Evolutionary conservation across 306 rosid species (phyloP), one percentile per base, ranked within the genome.

Genomic region (Vachellia pachyceras): DNA sequence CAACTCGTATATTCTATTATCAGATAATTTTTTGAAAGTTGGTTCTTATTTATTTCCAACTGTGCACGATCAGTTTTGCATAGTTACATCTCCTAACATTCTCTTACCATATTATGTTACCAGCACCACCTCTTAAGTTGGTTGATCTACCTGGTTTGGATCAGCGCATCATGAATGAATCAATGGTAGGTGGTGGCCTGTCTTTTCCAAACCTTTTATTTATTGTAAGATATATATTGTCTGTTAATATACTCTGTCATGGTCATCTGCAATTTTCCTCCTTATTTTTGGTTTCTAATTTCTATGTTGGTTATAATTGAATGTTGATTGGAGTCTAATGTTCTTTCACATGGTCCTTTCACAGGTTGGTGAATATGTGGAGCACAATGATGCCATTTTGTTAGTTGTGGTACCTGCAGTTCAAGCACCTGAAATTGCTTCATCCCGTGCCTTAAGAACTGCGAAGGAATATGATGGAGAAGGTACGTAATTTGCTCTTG

Each of bases 81-180:
- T 63, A 15, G 33, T 71, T 63, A 69, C 39, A 37, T 7, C 45
- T 37, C 45, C 49, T 77, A 65, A 79, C 77, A 68, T 86, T 77
- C 61, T 58, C 63, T 77, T 9, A 61, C 73, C 73, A 52, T 77
- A 37, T 88, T 82, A 15, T 77, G 69, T 69, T 75, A 79, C 25
- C 98, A 93, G 98, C 97, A 45, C 99, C 99, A 39, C 86, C 99
- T 65, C 87, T 95, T 73, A 95, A 91, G 81, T 91, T 95, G 90
- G 78, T 95, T 82, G 99, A 95, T 88, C 87, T 95, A 80, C 99
- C 98, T 64, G 98, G 99, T 77, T 82, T 95, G 82, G 99, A 93
- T 91, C 98, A 93, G 80, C 93, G 94, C 84, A 88, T 80, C 67
- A 80, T 85, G 86, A 97, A 91, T 88, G 99, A 92, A 17, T 93